These are phyloP conservation scores for Triticum dicoccoides DNA, from an alignment of 176 grass and related monocot genomes.

Conservation along the genomic window DNA sequence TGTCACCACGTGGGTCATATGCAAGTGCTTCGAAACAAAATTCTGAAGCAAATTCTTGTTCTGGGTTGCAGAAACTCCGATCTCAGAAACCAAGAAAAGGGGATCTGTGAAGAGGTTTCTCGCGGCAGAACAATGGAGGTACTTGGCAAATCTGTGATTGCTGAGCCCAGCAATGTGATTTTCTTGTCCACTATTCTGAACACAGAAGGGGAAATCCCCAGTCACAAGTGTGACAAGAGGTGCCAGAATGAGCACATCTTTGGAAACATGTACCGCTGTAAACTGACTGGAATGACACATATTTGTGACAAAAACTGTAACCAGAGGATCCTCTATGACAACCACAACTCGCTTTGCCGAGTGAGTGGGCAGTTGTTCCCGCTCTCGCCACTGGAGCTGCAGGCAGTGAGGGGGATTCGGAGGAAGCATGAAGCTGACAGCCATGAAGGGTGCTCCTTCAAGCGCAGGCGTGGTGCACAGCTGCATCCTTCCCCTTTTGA, in stretches of 20 bases:
- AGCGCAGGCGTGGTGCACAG: constrained; percentile 75
- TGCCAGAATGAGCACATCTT: constrained; percentile 95
- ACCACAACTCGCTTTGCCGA: constrained; percentile 90
- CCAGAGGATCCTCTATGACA: constrained; percentile 98
- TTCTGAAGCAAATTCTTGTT: constrained; percentile 68
- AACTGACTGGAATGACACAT: constrained; percentile 77
- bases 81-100: constrained; percentile 30
- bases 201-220: constrained; percentile 64
- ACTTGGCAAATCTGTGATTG: constrained; percentile 88
- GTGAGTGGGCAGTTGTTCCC: constrained; percentile 90
- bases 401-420: constrained; percentile 87
- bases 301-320: constrained; percentile 98
- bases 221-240: constrained; percentile 95
- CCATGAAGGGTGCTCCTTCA: constrained; percentile 78
- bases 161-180: constrained; percentile 97
- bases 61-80: constrained; percentile 80
- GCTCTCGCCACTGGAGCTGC: constrained; percentile 72
- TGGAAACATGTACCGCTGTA: constrained; percentile 97
- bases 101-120: constrained; percentile 29
- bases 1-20: constrained; percentile 13
- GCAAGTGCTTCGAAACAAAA: constrained; percentile 36
- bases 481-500: constrained; percentile 84
- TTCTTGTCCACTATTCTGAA: constrained; percentile 93
- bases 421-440: constrained; percentile 88
- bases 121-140: constrained; percentile 76